Evolutionary conservation across 768 basidiomycete genomes (phyloP).

Genomic region (Mrakia hoshinonis): DNA sequence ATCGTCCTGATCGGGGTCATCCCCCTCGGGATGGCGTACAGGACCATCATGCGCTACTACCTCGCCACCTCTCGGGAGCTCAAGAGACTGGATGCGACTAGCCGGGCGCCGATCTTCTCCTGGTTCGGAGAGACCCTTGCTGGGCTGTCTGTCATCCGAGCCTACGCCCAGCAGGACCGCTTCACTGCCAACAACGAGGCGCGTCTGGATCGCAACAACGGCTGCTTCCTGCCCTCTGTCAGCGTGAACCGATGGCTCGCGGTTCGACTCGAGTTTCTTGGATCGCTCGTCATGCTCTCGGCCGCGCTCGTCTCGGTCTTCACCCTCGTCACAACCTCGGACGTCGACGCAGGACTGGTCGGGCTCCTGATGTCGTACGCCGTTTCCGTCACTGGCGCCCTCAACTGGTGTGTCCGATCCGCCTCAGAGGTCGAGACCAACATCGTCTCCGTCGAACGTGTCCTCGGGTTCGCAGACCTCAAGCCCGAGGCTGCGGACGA

Average conservation of each 20-base stretch:
- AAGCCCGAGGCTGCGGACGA: conserved; percentile 38
- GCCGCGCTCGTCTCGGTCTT: conserved; percentile 59
- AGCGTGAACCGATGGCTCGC: conserved; percentile 55
- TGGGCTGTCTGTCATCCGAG: conserved; percentile 37
- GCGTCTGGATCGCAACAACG: conserved; percentile 74
- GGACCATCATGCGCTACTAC: conserved; percentile 72
- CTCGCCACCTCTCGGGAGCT: conserved; percentile 40
- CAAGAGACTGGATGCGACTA: conserved; percentile 48
- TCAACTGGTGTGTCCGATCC: conserved; percentile 41
- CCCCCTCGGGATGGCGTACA: conserved; percentile 60
- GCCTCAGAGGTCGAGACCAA: conserved; percentile 42
- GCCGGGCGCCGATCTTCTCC: conserved; percentile 79
- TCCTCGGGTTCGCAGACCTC: conserved; percentile 38
- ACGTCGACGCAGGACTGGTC: conserved; percentile 75
- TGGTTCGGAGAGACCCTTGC: conserved; percentile 42
- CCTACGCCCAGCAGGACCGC: conserved; percentile 37
- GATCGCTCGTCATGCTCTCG: conserved; percentile 66
- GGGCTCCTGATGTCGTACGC: conserved; percentile 80
- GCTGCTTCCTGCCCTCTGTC: conserved; percentile 62
- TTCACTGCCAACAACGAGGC: conserved; percentile 42
- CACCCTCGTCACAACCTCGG: conserved; percentile 60
- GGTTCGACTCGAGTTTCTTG: conserved; percentile 73
- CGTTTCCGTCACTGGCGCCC: conserved; percentile 44
- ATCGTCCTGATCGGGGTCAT: conserved; percentile 65
- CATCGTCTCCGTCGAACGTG: conserved; percentile 41